Conservation (phyloP, 106 monocot genomes). For the Posidonia australis region DNA sequence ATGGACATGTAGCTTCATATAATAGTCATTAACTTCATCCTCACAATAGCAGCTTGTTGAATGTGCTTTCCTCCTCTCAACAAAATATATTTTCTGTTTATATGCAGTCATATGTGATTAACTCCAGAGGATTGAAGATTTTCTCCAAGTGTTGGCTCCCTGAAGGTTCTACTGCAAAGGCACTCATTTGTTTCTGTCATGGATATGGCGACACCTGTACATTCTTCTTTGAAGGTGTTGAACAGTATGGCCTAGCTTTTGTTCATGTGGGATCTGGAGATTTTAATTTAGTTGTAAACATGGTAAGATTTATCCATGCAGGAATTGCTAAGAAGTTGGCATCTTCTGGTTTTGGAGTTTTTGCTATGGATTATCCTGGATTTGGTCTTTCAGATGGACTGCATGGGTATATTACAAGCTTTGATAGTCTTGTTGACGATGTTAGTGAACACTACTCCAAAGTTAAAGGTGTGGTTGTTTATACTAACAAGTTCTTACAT, state of each 20-base stretch:
- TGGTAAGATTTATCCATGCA: constrained; percentile 3
- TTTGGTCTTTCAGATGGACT: constrained; percentile 96
- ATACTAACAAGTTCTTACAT: no score
- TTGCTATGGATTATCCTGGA: constrained; percentile 92
- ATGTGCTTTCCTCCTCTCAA: not conserved
- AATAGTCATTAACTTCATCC: not conserved
- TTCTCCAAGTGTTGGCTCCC: constrained; percentile 89
- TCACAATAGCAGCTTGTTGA: no score
- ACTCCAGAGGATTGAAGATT: constrained; percentile 72
- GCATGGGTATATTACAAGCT: constrained; percentile 87
- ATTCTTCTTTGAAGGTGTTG: constrained; percentile 90
- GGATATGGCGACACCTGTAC: constrained; percentile 98
- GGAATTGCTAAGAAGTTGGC: constrained; percentile 85
- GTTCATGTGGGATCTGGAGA: not conserved
- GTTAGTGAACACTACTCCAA: constrained; percentile 74
- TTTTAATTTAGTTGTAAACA: not conserved
- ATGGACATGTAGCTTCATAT: not conserved
- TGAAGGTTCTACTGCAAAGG: constrained; percentile 41
- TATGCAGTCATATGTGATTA: constrained; percentile 55
- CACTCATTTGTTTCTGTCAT: constrained; percentile 86
- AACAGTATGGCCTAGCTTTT: not conserved
- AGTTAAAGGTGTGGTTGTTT: constrained; percentile 58
- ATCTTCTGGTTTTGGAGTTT: constrained; percentile 86
- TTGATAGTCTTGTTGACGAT: constrained; percentile 72
- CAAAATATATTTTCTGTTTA: not conserved